Evolutionary conservation across 768 basidiomycete genomes (phyloP).

Genomic region (Chiua virens): DNA sequence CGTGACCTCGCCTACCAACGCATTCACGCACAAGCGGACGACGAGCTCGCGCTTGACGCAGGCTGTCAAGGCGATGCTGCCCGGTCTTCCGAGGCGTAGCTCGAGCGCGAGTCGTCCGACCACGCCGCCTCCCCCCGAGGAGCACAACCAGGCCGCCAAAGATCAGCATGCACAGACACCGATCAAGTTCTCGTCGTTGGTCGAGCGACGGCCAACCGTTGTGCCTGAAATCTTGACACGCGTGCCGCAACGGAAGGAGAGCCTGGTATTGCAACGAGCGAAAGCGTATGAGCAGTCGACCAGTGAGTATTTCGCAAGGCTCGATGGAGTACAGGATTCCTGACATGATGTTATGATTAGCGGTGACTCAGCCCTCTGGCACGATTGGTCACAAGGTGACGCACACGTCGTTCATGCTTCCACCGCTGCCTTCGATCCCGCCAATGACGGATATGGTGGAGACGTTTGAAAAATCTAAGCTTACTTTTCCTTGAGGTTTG

Average conservation of each 20-base stretch:
- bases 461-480: slow-evolving; percentile 9
- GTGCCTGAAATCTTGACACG: slow-evolving; percentile 11
- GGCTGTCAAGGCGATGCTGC: slow-evolving; percentile 27
- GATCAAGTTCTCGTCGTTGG: slow-evolving; percentile 11
- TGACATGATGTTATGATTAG: slow-evolving; percentile 1
- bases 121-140: background rate
- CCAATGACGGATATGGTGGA: slow-evolving; percentile 23
- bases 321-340: background rate
- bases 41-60: slow-evolving; percentile 20
- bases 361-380: background rate
- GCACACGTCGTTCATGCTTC: slow-evolving; percentile 38
- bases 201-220: slow-evolving; percentile 12
- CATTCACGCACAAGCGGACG: slow-evolving; percentile 17
- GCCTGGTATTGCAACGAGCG: slow-evolving; percentile 31
- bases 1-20: slow-evolving; percentile 8
- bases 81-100: slow-evolving; percentile 15
- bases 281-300: slow-evolving; percentile 28
- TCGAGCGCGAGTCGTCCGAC: slow-evolving; percentile 6
- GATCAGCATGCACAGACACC: slow-evolving; percentile 2
- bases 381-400: background rate
- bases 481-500: slow-evolving; percentile 1
- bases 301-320: slow-evolving; percentile 7
- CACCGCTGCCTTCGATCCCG: slow-evolving; percentile 35
- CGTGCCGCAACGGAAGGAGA: slow-evolving; percentile 16
- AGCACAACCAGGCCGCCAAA: slow-evolving; percentile 10